These are phyloP conservation scores for Sphaerosporella brunnea DNA, from an alignment of 495 filamentous ascomycete species.

Conservation along the genomic window DNA sequence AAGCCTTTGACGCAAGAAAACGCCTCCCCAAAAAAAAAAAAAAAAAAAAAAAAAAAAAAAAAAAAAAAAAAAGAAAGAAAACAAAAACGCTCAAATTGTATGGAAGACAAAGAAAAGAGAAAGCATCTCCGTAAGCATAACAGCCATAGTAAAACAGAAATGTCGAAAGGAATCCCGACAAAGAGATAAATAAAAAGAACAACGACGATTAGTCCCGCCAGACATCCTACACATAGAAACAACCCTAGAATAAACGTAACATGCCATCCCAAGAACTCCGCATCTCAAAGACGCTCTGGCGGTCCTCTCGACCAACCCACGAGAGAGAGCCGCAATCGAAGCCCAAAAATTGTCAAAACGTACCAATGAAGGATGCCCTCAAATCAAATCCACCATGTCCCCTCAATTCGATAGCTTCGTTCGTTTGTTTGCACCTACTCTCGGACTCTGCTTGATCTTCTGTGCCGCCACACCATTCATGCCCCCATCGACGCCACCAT, in stretches of 20 bases:
- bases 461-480: slow-evolving; percentile 19
- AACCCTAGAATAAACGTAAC: slow-evolving; percentile 1
- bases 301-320: not conserved
- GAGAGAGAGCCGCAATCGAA: not conserved
- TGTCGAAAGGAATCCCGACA: not conserved
- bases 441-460: slow-evolving; percentile 23
- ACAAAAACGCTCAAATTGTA: no score
- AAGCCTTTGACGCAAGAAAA: not conserved
- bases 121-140: not conserved
- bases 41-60: not conserved
- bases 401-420: slow-evolving; percentile 10
- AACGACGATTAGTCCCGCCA: slow-evolving; percentile 1
- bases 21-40: not conserved
- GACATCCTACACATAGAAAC: not conserved
- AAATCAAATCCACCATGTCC: not conserved
- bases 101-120: not conserved
- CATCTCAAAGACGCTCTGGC: not conserved
- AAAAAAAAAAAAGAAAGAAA: not conserved
- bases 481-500: slow-evolving; percentile 8
- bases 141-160: slow-evolving; percentile 6
- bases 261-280: slow-evolving; percentile 4
- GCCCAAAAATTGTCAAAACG: slow-evolving; percentile 7
- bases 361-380: slow-evolving; percentile 1
- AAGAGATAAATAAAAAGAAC: no score
- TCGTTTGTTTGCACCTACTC: slow-evolving; percentile 19